phyloP scores from a whole-genome alignment of 2,329 filamentous ascomycete species.

The Diaporthe velutina region DNA sequence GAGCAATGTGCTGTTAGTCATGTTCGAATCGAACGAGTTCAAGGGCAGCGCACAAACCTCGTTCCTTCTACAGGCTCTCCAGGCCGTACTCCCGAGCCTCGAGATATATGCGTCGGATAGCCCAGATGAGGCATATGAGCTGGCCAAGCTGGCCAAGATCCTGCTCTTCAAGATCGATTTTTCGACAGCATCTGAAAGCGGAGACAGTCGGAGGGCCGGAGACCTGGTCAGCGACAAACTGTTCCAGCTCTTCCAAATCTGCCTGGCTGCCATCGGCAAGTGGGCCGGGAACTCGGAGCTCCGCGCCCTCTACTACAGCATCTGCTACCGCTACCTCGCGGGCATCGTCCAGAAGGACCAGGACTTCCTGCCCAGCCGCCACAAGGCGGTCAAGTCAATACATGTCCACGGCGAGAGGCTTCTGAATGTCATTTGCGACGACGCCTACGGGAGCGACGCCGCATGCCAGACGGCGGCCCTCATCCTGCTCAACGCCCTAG shows the following conservation, averaged over 20 bases:
- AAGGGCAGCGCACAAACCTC: constrained; percentile 78
- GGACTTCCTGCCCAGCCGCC: constrained; percentile 59
- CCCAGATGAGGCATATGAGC: constrained; percentile 77
- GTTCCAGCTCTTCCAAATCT: constrained; percentile 91
- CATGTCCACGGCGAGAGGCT: constrained; percentile 79
- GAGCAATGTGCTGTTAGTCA: constrained; percentile 86
- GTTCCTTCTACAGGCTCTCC: constrained; percentile 87
- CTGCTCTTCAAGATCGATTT: constrained; percentile 80
- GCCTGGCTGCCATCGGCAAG: constrained; percentile 82
- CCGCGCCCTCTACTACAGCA: constrained; percentile 89
- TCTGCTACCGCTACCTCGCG: constrained; percentile 87
- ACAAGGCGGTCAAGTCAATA: constrained; percentile 80
- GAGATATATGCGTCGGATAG: constrained; percentile 81
- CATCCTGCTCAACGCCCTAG: constrained; percentile 83
- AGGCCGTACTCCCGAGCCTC: constrained; percentile 88
- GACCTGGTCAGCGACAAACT: constrained; percentile 90
- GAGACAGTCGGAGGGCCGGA: constrained; percentile 61
- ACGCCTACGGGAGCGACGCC: constrained; percentile 87
- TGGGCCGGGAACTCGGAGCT: constrained; percentile 78
- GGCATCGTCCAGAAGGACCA: constrained; percentile 72
- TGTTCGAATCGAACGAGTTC: constrained; percentile 86
- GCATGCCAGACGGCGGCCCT: constrained; percentile 88
- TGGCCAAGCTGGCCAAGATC: constrained; percentile 81
- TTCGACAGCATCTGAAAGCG: constrained; percentile 56
- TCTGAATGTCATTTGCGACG: constrained; percentile 90